Conservation (phyloP, 164 flowering plant genomes). For the Stephania japonica region DNA sequence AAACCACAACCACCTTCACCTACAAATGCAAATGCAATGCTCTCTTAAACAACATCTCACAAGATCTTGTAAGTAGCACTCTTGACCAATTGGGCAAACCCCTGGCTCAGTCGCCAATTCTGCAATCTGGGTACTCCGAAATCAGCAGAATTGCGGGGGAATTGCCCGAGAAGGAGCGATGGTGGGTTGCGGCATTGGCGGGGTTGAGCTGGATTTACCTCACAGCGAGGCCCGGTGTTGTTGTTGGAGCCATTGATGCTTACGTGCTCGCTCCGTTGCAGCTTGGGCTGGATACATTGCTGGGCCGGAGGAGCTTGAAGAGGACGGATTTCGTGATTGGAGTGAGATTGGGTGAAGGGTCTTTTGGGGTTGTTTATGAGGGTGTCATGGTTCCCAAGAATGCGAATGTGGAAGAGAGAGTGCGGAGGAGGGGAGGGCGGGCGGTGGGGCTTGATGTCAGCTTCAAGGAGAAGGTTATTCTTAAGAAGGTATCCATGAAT, state of each 20-base stretch:
- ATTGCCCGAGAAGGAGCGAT: conserved; percentile 58
- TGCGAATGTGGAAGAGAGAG: conserved; percentile 36
- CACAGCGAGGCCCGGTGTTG: conserved; percentile 94
- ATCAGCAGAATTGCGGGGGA: conserved; percentile 38
- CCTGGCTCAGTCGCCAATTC: conserved; percentile 35
- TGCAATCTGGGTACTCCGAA: conserved; percentile 42
- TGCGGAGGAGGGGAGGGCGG: conserved; percentile 38
- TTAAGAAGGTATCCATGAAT: too few species aligned
- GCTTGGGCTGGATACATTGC: conserved; percentile 51
- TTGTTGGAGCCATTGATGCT: conserved; percentile 85
- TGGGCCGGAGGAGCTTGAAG: conserved; percentile 62
- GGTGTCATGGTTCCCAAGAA: conserved; percentile 78
- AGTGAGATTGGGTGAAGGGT: conserved; percentile 78
- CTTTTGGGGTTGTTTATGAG: conserved; percentile 85
- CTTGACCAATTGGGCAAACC: conserved; percentile 32
- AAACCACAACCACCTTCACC: conserved; percentile 7
- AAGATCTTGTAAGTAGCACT: conserved; percentile 25
- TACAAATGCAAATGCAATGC: conserved; percentile 43
- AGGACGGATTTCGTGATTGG: conserved; percentile 68
- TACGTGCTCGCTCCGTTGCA: conserved; percentile 87
- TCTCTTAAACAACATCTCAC: conserved; percentile 29
- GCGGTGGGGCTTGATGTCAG: conserved; percentile 34
- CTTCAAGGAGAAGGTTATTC: conserved; percentile 79
- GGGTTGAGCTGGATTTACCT: conserved; percentile 80
- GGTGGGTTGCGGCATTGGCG: conserved; percentile 47